Base-by-base conservation (phyloP, 768 basidiomycete species). In the Lentinula sp. region DNA sequence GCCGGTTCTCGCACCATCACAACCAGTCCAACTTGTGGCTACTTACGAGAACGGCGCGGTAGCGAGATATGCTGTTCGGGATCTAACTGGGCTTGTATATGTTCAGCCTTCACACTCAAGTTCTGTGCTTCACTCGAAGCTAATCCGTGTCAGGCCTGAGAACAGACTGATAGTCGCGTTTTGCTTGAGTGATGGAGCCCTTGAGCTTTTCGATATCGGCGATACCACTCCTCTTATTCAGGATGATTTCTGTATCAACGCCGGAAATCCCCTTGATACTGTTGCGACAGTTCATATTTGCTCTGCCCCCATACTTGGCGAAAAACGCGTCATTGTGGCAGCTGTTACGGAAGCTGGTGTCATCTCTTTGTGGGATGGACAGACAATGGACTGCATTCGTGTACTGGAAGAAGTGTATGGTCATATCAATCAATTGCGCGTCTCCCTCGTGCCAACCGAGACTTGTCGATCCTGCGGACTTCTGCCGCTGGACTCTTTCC, bases 361-460 rank as follows among this genome's bases (percentile, higher is more conserved):
- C 9, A 76, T 93, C 21, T 89, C 91, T 0, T 66, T 93, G 11
- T 93, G 91, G 91, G 89, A 93, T 66, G 83, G 78, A 7, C 65
- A 73, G n/a, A 84, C 84, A 5, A 79, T 81, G 10, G 86, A 86
- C 64, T 84, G 85, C 62, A 80, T 92, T 43, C 74, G 79, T 57
- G 75, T 85, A 54, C 69, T 92, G 39, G 85, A 87, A 55, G 83
- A 85, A 10, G 74, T 79, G 0, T 80, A 80, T 61, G 89, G 86
- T 1, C 70, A 74, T 10, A 74, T 93, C 67, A 82, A 75, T 56
- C 76, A 80, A 56, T 66, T 96, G n/a, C 80, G 83, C 28, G 71
- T 95, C 53, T 79, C 80, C 4, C 78, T 84, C 13, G 76, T 86
- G 9, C 72, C 73, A 8, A 74, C 74, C 61, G 81, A 81, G 62